A percentile compares a stretch with the other conserved stretches of the same genome.
phyloP scores from a whole-genome alignment of 225 moss, liverwort and hornwort genomes.

The Thuidium tamariscinum region DNA sequence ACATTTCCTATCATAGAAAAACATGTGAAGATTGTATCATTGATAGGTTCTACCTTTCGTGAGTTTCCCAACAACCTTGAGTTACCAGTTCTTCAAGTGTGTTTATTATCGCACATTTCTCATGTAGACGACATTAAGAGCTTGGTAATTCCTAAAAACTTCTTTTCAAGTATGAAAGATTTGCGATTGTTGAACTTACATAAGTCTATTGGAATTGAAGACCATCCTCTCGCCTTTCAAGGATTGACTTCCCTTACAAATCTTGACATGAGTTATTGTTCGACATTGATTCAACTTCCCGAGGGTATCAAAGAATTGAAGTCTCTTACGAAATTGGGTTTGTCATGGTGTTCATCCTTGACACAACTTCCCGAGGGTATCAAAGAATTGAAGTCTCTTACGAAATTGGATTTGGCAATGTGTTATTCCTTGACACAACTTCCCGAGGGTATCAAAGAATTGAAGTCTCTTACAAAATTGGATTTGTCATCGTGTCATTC shows the following conservation, averaged over 20 bases:
- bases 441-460: too few species aligned
- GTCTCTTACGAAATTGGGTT: too few species aligned
- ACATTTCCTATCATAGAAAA: background rate
- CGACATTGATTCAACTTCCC: rapidly evolving
- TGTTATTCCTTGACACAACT: too few species aligned
- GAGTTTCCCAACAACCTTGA: background rate
- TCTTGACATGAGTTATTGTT: rapidly evolving
- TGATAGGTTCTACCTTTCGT: background rate
- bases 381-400: too few species aligned
- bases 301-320: too few species aligned
- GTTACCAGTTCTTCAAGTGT: background rate
- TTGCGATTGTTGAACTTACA: background rate
- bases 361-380: too few species aligned
- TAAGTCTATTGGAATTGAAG: rapidly evolving
- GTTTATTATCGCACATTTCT: background rate
- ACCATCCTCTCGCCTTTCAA: background rate
- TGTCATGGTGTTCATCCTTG: too few species aligned
- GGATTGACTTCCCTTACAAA: rapidly evolving
- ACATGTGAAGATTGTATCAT: background rate
- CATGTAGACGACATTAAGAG: too few species aligned
- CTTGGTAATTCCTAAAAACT: background rate
- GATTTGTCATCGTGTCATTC: too few species aligned
- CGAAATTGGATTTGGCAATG: too few species aligned
- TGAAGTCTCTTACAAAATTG: too few species aligned
- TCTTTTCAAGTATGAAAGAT: background rate